Conservation (phyloP, 2,329 filamentous ascomycete species). For the Neocatenulostroma microsporum region DNA sequence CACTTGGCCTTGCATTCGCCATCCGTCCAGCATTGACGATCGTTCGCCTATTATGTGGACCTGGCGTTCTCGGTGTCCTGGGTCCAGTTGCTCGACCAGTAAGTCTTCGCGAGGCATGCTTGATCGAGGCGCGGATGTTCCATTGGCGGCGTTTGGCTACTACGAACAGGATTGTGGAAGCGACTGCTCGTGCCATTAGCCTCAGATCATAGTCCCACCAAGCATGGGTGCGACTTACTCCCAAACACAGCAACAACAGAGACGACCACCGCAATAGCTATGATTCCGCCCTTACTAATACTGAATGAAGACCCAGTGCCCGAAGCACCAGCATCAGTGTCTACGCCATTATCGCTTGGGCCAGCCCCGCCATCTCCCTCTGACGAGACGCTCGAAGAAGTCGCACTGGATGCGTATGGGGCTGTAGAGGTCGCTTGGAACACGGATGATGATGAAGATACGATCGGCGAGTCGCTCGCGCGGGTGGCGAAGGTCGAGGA, state of each 20-base stretch:
- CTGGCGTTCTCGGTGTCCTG: slow-evolving; percentile 2
- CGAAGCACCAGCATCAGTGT: slow-evolving; percentile 52
- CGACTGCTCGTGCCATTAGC: slow-evolving; percentile 45
- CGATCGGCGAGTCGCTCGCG: background rate
- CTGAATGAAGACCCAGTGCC: slow-evolving; percentile 51
- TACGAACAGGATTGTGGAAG: slow-evolving; percentile 62
- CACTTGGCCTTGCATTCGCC: no score
- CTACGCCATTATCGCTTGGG: slow-evolving; percentile 10
- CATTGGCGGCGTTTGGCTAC: slow-evolving; percentile 79
- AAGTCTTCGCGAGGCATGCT: slow-evolving; percentile 50
- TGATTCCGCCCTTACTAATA: slow-evolving; percentile 60
- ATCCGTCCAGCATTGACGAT: slow-evolving; percentile 5
- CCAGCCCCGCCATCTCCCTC: slow-evolving; percentile 1
- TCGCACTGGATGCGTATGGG: slow-evolving; percentile 1
- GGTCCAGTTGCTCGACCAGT: slow-evolving; percentile 35
- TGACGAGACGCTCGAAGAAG: background rate
- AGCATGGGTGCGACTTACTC: slow-evolving; percentile 47
- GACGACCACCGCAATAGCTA: slow-evolving; percentile 68
- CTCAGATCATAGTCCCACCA: no score
- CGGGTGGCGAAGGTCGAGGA: slow-evolving; percentile 1
- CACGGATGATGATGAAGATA: background rate
- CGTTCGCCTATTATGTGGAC: slow-evolving; percentile 5
- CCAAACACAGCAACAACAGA: slow-evolving; percentile 54
- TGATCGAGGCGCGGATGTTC: slow-evolving; percentile 65
- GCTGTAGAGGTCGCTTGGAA: background rate